These are phyloP conservation scores for Stenocarpella maydis DNA, from an alignment of 2,329 filamentous ascomycete species.

Conservation along the genomic window DNA sequence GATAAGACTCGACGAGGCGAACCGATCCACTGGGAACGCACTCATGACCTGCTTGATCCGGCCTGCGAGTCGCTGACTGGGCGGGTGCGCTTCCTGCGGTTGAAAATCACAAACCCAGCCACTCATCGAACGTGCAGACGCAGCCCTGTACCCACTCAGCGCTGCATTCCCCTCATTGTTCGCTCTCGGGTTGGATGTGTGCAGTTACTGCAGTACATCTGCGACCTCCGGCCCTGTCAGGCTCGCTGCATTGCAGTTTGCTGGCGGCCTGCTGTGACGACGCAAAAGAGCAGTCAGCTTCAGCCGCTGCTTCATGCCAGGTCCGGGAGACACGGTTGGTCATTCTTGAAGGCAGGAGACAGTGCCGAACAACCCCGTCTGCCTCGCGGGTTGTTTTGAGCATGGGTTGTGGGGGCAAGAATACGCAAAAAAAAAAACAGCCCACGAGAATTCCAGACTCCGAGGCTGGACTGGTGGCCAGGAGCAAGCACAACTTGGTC, in stretches of 20 bases:
- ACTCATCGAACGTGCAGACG: constrained; percentile 27
- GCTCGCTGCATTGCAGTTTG: not conserved
- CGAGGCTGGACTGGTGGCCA: not conserved
- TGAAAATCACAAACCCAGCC: constrained; percentile 26
- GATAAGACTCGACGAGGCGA: constrained; percentile 31
- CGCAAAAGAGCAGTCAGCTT: not conserved
- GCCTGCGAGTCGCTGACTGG: constrained; percentile 26
- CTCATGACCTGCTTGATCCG: constrained; percentile 31
- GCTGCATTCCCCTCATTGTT: constrained; percentile 1
- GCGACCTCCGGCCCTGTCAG: constrained; percentile 1
- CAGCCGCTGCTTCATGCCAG: not conserved
- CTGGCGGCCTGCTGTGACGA: not conserved
- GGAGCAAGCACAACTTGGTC: not conserved
- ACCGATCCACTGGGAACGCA: constrained; percentile 31
- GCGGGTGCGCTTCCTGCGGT: constrained; percentile 28
- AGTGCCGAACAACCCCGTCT: not conserved
- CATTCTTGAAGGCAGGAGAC: not conserved
- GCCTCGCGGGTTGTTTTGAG: not conserved
- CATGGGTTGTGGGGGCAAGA: not conserved
- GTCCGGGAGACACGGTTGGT: not conserved
- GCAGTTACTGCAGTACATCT: not conserved
- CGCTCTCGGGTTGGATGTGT: not conserved
- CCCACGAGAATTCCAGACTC: not conserved
- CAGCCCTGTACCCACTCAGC: constrained; percentile 4
- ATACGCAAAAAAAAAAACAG: too few relatives aligned